phyloP scores from a whole-genome alignment of 2,329 filamentous ascomycete species.

The Aureobasidium pullulans region DNA sequence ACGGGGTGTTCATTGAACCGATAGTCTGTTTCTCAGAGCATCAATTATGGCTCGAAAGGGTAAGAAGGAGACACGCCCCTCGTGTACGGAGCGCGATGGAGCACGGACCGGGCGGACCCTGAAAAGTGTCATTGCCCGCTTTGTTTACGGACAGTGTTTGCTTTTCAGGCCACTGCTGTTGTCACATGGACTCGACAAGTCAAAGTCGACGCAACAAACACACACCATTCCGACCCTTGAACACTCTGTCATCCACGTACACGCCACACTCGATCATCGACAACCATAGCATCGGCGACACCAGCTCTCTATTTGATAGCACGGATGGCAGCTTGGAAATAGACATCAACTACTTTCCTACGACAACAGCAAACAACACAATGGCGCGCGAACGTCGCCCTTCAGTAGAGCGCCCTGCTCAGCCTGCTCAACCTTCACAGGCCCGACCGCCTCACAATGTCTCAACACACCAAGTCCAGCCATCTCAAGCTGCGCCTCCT shows the following conservation, averaged over 20 bases:
- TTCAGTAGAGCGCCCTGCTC: conserved; percentile 21
- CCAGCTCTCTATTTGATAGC: conserved; percentile 14
- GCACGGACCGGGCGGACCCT: not conserved
- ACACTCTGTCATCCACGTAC: not conserved
- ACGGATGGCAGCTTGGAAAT: conserved; percentile 9
- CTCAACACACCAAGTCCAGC: not conserved
- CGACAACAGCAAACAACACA: conserved; percentile 17
- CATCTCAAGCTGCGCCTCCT: conserved; percentile 18
- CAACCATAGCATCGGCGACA: conserved; percentile 3
- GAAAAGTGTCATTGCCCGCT: not conserved
- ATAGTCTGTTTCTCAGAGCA: too few species aligned
- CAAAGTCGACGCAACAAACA: not conserved
- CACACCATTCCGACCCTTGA: not conserved
- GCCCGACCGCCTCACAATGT: not conserved
- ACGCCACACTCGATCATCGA: not conserved
- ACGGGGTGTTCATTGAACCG: too few species aligned
- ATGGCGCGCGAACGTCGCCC: conserved; percentile 48
- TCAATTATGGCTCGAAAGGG: too few species aligned
- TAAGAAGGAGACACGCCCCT: too few species aligned
- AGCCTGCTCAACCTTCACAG: conserved; percentile 15
- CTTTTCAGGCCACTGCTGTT: not conserved
- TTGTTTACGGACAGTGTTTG: conserved; percentile 11
- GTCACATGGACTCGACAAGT: conserved; percentile 1
- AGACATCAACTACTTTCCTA: not conserved
- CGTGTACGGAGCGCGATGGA: not conserved